Conservation (phyloP, 345 rosid species). For the Syzygium oleosum region DNA sequence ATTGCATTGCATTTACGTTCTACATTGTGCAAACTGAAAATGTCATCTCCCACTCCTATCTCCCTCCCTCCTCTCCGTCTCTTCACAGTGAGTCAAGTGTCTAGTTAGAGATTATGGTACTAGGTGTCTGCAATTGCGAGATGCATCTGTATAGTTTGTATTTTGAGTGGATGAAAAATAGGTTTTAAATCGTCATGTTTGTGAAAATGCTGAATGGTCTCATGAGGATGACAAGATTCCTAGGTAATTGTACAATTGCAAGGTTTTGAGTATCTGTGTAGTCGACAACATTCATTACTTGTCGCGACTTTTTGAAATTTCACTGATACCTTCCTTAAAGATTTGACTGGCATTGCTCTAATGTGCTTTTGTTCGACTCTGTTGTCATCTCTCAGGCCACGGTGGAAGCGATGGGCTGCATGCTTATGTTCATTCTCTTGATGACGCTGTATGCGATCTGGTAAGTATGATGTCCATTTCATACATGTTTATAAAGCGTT, state of each 20-base stretch:
- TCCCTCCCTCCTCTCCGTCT: background rate
- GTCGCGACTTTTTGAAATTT: background rate
- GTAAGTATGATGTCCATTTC: slow-evolving; percentile 24
- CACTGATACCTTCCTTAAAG: background rate
- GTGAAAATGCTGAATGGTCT: background rate
- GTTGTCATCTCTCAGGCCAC: slow-evolving; percentile 41
- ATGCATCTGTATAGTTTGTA: background rate
- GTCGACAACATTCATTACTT: background rate
- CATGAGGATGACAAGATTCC: background rate
- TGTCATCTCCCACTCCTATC: background rate
- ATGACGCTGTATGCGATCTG: slow-evolving; percentile 62
- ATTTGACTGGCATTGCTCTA: background rate
- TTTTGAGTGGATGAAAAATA: background rate
- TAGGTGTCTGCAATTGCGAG: background rate
- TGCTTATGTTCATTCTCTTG: slow-evolving; percentile 82
- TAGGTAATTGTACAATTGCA: background rate
- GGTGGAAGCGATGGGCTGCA: slow-evolving; percentile 97
- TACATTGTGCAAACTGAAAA: background rate
- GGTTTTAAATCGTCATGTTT: background rate
- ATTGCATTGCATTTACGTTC: background rate
- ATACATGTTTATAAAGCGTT: background rate
- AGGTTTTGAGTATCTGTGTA: background rate
- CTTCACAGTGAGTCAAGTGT: background rate
- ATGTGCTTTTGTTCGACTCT: background rate
- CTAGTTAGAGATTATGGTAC: background rate